A percentile compares a stretch with the other conserved stretches of the same genome.
These are phyloP conservation scores for Bromus sterilis DNA, from an alignment of 176 grass and related monocot genomes.

Conservation along the genomic window DNA sequence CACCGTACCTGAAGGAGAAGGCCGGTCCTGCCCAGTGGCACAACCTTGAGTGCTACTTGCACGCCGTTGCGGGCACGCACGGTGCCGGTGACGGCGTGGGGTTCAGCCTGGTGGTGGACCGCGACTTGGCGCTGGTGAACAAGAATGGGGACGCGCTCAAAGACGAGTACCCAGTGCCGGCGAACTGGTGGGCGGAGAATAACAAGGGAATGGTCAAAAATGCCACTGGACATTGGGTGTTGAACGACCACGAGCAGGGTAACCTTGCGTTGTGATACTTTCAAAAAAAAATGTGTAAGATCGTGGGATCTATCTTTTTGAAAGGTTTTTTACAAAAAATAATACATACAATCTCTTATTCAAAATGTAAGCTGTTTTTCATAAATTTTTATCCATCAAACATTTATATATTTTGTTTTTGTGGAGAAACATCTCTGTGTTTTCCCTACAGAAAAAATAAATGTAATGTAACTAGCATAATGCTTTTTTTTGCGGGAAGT, in stretches of 20 bases:
- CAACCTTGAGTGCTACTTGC: conserved; percentile 77
- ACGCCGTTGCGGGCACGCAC: conserved; percentile 64
- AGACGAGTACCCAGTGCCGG: conserved; percentile 63
- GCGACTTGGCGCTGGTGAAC: conserved; percentile 77
- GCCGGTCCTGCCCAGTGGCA: conserved; percentile 45
- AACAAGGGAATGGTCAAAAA: conserved; percentile 77
- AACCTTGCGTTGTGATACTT: conserved; percentile 31
- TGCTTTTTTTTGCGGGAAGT: too few species aligned
- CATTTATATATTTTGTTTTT: neutral
- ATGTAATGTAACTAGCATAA: too few species aligned
- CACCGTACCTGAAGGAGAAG: conserved; percentile 51
- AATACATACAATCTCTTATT: neutral
- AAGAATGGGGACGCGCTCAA: conserved; percentile 56
- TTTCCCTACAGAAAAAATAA: too few species aligned
- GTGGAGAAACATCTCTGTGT: neutral
- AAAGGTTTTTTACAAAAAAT: neutral
- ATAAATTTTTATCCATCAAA: neutral
- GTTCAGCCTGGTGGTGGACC: conserved; percentile 52
- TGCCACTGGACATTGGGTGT: conserved; percentile 40
- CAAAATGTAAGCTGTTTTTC: neutral
- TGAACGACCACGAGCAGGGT: conserved; percentile 74
- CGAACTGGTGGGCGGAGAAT: conserved; percentile 50
- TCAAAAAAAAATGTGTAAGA: too few species aligned
- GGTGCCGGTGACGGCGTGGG: conserved; percentile 17
- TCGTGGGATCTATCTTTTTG: neutral